Evolutionary conservation across 202 grass and related monocot species (phyloP).

Genomic region (Setaria viridis): DNA sequence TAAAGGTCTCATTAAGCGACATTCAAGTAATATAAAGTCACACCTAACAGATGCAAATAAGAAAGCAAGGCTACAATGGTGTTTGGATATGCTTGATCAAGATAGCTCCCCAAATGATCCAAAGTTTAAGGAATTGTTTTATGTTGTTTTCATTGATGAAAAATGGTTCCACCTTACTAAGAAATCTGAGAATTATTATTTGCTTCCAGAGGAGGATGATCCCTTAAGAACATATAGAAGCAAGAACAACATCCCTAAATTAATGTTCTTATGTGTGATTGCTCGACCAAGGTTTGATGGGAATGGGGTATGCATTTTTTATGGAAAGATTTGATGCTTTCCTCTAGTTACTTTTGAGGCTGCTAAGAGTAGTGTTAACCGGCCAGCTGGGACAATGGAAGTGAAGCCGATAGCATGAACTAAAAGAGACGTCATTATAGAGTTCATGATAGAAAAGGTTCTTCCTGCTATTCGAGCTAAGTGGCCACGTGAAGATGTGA

Average conservation of each 20-base stretch:
- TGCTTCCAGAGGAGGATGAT: not conserved
- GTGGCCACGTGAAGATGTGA: not conserved
- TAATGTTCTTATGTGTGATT: not conserved
- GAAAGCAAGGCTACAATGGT: not conserved
- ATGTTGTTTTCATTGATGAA: not conserved
- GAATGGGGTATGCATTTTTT: no score
- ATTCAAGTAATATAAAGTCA: not conserved
- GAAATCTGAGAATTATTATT: not conserved
- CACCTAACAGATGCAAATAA: not conserved
- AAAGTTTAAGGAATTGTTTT: not conserved
- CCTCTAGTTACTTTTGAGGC: no score
- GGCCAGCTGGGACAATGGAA: not conserved
- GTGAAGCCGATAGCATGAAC: not conserved
- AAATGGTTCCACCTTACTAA: not conserved
- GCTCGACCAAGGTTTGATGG: no score
- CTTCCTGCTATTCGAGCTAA: not conserved
- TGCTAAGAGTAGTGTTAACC: no score
- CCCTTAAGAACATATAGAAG: not conserved
- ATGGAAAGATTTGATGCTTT: no score
- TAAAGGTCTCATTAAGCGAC: not conserved
- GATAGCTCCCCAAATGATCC: not conserved
- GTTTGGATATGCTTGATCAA: not conserved
- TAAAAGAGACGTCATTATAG: not conserved
- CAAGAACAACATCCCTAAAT: not conserved
- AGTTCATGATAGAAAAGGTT: not conserved